Evolutionary conservation across 73 alveolate genomes (phyloP).

Genomic region (Stentor coeruleus): DNA sequence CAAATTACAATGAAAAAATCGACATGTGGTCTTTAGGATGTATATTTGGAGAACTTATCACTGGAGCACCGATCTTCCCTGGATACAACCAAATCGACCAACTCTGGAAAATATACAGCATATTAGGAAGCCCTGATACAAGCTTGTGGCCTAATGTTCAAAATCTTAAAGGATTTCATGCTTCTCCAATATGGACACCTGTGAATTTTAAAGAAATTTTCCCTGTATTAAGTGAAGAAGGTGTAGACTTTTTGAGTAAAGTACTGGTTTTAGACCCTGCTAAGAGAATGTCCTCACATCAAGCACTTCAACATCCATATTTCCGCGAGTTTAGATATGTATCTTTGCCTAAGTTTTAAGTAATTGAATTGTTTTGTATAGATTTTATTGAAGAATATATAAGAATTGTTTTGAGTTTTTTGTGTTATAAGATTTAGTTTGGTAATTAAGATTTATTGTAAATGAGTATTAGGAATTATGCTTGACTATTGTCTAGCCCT

Average conservation of each 20-base stretch:
- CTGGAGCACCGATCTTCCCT: conserved; percentile 50
- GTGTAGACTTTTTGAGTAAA: background rate
- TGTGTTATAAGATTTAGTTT: no score
- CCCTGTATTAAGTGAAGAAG: background rate
- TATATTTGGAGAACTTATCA: conserved; percentile 59
- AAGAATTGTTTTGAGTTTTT: no score
- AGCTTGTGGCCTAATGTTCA: conserved; percentile 35
- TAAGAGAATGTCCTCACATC: background rate
- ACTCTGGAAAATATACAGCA: conserved; percentile 36
- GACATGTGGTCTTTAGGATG: conserved; percentile 97
- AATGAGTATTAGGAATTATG: no score
- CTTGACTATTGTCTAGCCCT: no score
- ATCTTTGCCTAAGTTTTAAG: no score
- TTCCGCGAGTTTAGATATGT: background rate
- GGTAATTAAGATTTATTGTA: no score
- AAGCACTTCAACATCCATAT: background rate
- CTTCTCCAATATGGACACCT: background rate
- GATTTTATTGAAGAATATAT: no score
- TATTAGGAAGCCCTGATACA: conserved; percentile 47
- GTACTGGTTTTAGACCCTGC: background rate
- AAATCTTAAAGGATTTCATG: conserved; percentile 33
- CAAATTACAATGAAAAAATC: conserved; percentile 70
- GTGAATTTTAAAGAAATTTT: background rate
- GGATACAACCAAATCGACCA: conserved; percentile 37
- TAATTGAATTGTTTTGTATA: no score